Evolutionary conservation across 225 moss, liverwort and hornwort genomes (phyloP).

Genomic region (Physcomitrellopsis africana): DNA sequence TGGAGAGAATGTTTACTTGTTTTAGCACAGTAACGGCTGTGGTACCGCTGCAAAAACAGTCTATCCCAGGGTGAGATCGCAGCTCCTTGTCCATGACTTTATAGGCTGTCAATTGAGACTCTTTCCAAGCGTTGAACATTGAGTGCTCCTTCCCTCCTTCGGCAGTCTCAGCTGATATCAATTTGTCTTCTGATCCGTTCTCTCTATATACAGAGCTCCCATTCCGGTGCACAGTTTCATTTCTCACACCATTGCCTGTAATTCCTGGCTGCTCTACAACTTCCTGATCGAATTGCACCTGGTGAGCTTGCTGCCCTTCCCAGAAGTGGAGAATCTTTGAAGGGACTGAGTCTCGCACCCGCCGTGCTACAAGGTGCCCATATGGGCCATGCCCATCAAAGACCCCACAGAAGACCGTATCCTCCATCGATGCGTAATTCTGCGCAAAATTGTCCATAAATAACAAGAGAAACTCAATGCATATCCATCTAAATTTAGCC

Average conservation of each 20-base stretch:
- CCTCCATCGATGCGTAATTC: conserved; percentile 62
- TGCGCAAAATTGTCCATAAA: conserved; percentile 17
- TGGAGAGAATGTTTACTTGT: conserved; percentile 37
- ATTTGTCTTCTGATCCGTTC: conserved; percentile 21
- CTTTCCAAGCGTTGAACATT: conserved; percentile 55
- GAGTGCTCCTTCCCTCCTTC: conserved; percentile 37
- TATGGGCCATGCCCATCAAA: conserved; percentile 63
- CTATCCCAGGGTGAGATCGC: conserved; percentile 61
- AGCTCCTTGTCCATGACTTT: conserved; percentile 63
- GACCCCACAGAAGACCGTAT: conserved; percentile 60
- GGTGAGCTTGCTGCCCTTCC: conserved; percentile 46
- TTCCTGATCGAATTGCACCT: conserved; percentile 15
- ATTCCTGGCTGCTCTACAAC: not conserved
- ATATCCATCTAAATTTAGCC: not conserved
- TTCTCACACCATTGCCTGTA: conserved; percentile 5
- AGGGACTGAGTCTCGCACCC: conserved; percentile 60
- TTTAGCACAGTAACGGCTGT: conserved; percentile 62
- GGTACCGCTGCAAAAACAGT: conserved; percentile 66
- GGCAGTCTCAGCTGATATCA: not conserved
- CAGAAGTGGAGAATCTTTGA: conserved; percentile 55
- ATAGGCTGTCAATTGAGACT: conserved; percentile 58
- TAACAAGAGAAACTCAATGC: not conserved
- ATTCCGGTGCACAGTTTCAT: conserved; percentile 26
- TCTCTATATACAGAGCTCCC: conserved; percentile 17
- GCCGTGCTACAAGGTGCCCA: conserved; percentile 62